These are phyloP conservation scores for Clavariopsis aquatica DNA, from an alignment of 495 filamentous ascomycete species.

Conservation along the genomic window DNA sequence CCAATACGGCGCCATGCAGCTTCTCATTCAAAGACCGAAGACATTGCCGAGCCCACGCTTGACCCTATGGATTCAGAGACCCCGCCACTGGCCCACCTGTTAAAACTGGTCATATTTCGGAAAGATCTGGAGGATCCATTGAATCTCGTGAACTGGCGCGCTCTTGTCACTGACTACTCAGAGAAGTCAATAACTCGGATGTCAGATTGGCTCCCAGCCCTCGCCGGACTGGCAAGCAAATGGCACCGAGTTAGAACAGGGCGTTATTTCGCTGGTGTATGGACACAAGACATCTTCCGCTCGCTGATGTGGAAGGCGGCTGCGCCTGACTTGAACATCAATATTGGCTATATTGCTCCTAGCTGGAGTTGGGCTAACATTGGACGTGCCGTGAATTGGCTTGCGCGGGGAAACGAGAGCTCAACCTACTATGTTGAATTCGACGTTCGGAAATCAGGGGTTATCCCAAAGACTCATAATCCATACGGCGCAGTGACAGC, in stretches of 20 bases:
- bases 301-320: neutral
- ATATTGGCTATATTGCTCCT: constrained; percentile 1
- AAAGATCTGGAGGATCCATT: neutral
- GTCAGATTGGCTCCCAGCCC: constrained; percentile 9
- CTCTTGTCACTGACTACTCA: neutral
- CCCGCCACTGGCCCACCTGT: too few species aligned
- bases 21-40: neutral
- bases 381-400: neutral
- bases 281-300: constrained; percentile 4
- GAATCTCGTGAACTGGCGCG: constrained; percentile 2
- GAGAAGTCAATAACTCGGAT: neutral
- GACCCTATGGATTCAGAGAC: too few species aligned
- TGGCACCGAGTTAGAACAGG: neutral
- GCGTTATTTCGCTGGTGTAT: constrained; percentile 1
- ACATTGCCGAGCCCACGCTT: too few species aligned
- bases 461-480: too few species aligned
- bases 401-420: neutral
- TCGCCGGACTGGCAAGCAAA: constrained; percentile 1
- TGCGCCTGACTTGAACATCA: neutral
- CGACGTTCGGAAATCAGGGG: neutral
- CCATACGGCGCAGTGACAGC: too few species aligned
- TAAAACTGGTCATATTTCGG: neutral
- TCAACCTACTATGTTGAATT: neutral
- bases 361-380: constrained; percentile 8
- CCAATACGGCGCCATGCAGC: neutral